These are phyloP conservation scores for Salix udensis DNA, from an alignment of 345 rosid genomes.

Conservation along the genomic window DNA sequence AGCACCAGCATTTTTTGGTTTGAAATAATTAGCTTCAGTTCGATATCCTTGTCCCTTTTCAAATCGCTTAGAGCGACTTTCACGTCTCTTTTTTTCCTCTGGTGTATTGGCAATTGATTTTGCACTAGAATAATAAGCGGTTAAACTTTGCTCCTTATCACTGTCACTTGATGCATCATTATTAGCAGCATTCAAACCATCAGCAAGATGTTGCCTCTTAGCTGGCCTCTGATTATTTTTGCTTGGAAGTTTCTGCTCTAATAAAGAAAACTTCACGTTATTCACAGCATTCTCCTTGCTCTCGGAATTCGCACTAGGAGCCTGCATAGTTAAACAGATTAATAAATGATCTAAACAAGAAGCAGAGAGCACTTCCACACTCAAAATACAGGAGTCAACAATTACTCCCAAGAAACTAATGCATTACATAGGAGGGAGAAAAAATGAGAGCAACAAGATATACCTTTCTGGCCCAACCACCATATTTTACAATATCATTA, in stretches of 20 bases:
- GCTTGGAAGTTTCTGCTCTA: constrained; percentile 48
- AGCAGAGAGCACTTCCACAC: neutral
- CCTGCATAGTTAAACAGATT: constrained; percentile 35
- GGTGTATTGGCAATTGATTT: constrained; percentile 64
- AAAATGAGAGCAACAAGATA: neutral
- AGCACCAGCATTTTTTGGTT: constrained; percentile 57
- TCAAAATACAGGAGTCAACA: neutral
- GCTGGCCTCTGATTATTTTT: constrained; percentile 57
- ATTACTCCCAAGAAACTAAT: neutral
- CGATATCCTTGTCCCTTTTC: constrained; percentile 68
- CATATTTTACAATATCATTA: constrained; percentile 46
- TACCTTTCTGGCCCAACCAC: constrained; percentile 70
- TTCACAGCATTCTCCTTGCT: constrained; percentile 49
- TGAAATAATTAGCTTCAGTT: constrained; percentile 47
- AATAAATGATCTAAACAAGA: constrained; percentile 11
- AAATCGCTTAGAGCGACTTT: constrained; percentile 87
- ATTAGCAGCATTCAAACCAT: constrained; percentile 44
- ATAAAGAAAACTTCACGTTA: constrained; percentile 32
- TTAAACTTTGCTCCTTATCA: constrained; percentile 75
- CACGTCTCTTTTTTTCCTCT: constrained; percentile 92
- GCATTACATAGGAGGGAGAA: neutral
- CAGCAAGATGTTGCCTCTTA: constrained; percentile 70
- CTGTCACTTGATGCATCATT: constrained; percentile 91
- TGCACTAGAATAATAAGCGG: constrained; percentile 74
- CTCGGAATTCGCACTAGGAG: constrained; percentile 34